Conservation (phyloP, 371 early-diverging fungal species). For the Syncephalis fuscata region DNA sequence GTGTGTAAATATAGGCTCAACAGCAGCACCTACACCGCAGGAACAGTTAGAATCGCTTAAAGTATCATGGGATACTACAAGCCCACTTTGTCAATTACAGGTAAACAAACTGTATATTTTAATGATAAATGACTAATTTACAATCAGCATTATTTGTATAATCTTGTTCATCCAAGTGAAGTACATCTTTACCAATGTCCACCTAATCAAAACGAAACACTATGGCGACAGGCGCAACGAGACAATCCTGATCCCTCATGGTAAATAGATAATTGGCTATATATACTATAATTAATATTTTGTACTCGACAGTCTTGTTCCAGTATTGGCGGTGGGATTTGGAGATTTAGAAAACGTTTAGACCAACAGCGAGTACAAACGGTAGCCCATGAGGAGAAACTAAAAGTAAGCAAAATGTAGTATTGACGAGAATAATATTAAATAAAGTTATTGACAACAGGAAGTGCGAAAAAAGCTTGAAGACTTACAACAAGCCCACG, state of each 20-base stretch:
- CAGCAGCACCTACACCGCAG: background rate
- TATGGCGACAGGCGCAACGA: constrained; percentile 64
- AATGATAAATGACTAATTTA: background rate
- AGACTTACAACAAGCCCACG: constrained; percentile 37
- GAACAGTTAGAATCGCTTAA: background rate
- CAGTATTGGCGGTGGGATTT: constrained; percentile 80
- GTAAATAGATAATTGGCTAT: constrained; percentile 17
- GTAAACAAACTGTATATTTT: background rate
- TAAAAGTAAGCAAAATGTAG: constrained; percentile 19
- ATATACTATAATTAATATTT: background rate
- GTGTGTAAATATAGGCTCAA: background rate
- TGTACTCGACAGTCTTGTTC: constrained; percentile 42
- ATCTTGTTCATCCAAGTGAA: constrained; percentile 64
- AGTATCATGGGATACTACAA: background rate
- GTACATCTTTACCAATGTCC: constrained; percentile 57
- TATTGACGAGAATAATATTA: too few species aligned
- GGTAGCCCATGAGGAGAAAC: constrained; percentile 35
- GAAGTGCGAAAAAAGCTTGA: constrained; percentile 46
- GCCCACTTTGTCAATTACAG: background rate
- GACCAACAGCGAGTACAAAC: constrained; percentile 47
- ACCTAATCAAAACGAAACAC: constrained; percentile 45
- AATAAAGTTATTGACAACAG: constrained; percentile 5
- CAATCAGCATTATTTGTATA: constrained; percentile 72
- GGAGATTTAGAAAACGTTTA: constrained; percentile 71
- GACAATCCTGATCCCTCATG: constrained; percentile 72